Evolutionary conservation across 495 filamentous ascomycete genomes (phyloP).

Genomic region (Pseudoneurospora amorphoporcata): DNA sequence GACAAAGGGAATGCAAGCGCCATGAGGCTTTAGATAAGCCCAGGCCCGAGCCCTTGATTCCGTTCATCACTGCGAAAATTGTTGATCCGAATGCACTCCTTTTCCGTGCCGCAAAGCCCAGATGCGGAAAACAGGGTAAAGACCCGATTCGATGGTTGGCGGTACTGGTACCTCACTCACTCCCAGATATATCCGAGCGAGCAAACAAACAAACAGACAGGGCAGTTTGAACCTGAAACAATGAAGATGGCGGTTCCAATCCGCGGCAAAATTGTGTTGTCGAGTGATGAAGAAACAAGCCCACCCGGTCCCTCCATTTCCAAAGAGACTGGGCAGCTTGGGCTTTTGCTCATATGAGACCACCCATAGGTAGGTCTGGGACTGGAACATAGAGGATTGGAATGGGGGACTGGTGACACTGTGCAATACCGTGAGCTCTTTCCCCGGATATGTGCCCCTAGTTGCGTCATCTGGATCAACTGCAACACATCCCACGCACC

Average conservation of each 20-base stretch:
- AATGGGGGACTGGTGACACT: background rate
- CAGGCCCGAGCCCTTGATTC: background rate
- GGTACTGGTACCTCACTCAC: background rate
- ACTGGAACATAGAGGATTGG: background rate
- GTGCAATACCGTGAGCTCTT: background rate
- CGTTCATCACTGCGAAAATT: background rate
- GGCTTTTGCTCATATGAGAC: background rate
- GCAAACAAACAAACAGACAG: background rate
- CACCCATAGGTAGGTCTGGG: background rate
- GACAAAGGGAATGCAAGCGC: constrained; percentile 37
- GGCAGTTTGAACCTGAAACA: background rate
- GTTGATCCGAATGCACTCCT: background rate
- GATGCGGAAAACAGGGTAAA: background rate
- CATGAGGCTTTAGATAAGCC: constrained; percentile 26
- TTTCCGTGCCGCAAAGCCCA: background rate
- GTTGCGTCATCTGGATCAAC: background rate
- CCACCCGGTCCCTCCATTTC: background rate
- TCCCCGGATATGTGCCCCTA: background rate
- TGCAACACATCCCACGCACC: background rate
- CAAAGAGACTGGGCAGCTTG: background rate
- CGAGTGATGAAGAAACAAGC: background rate
- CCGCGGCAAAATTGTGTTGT: background rate
- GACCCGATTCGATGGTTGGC: background rate
- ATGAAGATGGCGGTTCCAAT: background rate
- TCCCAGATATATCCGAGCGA: background rate